Evolutionary conservation across 306 rosid genomes (phyloP), one percentile per base, ranked within the genome.

Genomic region (Dryas drummondii): DNA sequence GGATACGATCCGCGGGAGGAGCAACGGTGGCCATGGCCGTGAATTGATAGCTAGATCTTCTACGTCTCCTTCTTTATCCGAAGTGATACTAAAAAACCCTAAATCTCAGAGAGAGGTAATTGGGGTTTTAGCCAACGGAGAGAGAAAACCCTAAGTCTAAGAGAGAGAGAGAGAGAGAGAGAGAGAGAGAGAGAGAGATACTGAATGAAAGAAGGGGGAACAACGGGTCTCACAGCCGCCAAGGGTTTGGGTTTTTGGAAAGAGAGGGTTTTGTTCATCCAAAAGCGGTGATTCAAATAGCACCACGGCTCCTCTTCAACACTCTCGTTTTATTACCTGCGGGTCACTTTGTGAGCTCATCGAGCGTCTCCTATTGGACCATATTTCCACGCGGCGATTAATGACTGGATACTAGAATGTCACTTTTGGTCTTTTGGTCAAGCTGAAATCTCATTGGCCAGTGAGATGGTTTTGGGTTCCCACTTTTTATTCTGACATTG

Each of bases 241-340:
- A 94, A 88, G 93, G 97, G 96, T 91, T 91, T 89, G 96, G 91
- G 97, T 86, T 92, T 91, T 82, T 79, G 82, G 66, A 26, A 75
- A 88, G 68, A 92, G 89, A 91, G 98, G 97, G 97, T 83, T 93
- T 93, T 86, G 88, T 61, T 79, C 85, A 73, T 77, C 83, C 88
- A 60, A 87, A 92, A 89, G 91, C 87, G 88, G 92, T 87, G 98
- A 94, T 94, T 94, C 98, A 94, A 94, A 94, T 94, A 93, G 97
- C 93, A 82, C 91, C 86, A 85, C 89, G 83, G 85, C 84, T 87
- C 87, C 76, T 79, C 78, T 45, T 63, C 45, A 27, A 19, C 70
- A 15, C 80, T 48, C 62, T 10, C 27, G 0, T 44, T 17, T 0
- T 0, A 16, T 82, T 76, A 91, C 98, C 90, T 72, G 92, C 87